Conservation (phyloP, 345 rosid species). For the Syzygium aromaticum region DNA sequence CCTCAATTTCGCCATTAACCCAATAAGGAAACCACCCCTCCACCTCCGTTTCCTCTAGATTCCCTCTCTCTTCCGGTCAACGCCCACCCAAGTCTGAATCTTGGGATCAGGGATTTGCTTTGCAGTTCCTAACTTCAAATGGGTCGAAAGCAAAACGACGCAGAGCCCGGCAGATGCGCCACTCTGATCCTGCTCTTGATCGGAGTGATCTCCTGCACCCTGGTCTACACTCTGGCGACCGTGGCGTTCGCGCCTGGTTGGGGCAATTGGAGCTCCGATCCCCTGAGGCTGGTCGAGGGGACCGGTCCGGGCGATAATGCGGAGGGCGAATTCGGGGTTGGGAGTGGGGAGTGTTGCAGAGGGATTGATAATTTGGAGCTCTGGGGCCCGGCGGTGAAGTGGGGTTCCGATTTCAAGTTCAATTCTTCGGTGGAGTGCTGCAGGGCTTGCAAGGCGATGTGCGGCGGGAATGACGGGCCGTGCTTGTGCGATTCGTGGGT, state of each 20-base stretch:
- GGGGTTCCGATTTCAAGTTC: conserved; percentile 93
- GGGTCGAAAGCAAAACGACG: conserved; percentile 61
- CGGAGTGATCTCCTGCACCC: conserved; percentile 46
- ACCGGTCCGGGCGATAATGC: not conserved
- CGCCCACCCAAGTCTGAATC: not conserved
- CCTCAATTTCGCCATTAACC: not conserved
- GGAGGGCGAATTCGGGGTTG: not conserved
- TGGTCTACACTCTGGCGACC: conserved; percentile 67
- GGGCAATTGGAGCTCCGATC: not conserved
- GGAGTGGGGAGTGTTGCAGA: conserved; percentile 50
- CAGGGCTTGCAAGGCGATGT: conserved; percentile 83
- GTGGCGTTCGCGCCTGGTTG: conserved; percentile 21
- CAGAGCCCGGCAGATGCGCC: conserved; percentile 48
- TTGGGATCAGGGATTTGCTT: conserved; percentile 4
- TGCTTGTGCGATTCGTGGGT: conserved; percentile 98
- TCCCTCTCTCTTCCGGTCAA: not conserved
- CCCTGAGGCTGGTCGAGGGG: not conserved
- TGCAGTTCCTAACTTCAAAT: conserved; percentile 17
- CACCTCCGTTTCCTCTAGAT: not conserved
- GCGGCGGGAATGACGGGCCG: conserved; percentile 79
- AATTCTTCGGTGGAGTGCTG: conserved; percentile 67
- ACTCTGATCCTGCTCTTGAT: conserved; percentile 37
- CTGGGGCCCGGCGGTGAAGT: conserved; percentile 97
- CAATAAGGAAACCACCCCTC: not conserved
- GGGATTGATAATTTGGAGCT: conserved; percentile 84